A percentile compares a stretch with the other conserved stretches of the same genome.
These are phyloP conservation scores for Cercospora citrullina DNA, from an alignment of 2,329 filamentous ascomycete species.

Conservation along the genomic window DNA sequence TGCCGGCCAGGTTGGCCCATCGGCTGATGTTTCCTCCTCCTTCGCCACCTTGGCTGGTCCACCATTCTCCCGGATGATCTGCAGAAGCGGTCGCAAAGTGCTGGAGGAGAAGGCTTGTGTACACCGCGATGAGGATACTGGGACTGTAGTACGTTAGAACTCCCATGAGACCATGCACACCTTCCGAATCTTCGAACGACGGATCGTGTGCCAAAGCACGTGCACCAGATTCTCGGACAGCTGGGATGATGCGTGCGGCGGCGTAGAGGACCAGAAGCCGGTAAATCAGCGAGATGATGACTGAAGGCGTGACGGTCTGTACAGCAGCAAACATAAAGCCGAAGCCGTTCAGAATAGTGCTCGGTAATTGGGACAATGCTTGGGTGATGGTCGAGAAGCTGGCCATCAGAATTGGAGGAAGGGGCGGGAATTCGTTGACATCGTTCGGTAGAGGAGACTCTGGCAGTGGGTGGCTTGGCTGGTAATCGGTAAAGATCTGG, in stretches of 20 bases:
- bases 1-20: constrained; percentile 88
- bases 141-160: constrained; percentile 93
- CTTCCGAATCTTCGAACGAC: constrained; percentile 69
- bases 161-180: constrained; percentile 74
- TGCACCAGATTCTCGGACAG: constrained; percentile 82
- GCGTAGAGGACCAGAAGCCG: constrained; percentile 94
- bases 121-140: constrained; percentile 90
- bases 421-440: constrained; percentile 79
- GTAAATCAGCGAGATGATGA: constrained; percentile 92
- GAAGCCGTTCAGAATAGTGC: constrained; percentile 77
- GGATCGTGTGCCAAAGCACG: constrained; percentile 81
- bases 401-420: constrained; percentile 97
- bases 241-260: constrained; percentile 92
- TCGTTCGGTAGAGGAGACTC: constrained; percentile 58
- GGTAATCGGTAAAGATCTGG: constrained; percentile 98
- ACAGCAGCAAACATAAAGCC: constrained; percentile 88
- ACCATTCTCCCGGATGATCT: constrained; percentile 65
- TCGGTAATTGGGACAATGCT: constrained; percentile 77
- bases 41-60: constrained; percentile 81
- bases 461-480: constrained; percentile 62
- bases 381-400: constrained; percentile 91
- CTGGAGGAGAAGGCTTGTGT: constrained; percentile 91
- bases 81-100: constrained; percentile 78
- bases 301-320: constrained; percentile 91
- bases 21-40: constrained; percentile 83